Evolutionary conservation across 495 filamentous ascomycete genomes (phyloP), one percentile per base, ranked within the genome.

Genomic region (Wilcoxina mikolae): DNA sequence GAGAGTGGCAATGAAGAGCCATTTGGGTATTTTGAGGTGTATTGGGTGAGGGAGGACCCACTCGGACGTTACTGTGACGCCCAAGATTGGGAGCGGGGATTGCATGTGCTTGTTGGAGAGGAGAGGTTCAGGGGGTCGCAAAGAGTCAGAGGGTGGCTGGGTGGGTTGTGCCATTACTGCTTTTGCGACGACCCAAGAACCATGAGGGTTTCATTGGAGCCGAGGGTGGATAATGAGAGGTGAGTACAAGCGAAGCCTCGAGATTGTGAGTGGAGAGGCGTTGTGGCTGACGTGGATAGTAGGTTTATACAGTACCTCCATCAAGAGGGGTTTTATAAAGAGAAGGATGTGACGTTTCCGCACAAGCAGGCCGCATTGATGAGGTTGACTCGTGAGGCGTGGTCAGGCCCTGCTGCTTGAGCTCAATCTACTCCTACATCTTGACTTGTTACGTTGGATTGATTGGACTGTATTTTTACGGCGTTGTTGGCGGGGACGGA

Each of bases 21-120:
- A 0, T 98, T 96, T 68, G 91, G 91, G 0, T 98, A 93, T 61
- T 94, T 98, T 64, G 93, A 98, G 71, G 77, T 98, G 35, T 98
- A 98, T 70, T 98, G 93, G 93, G 89, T 91, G 1, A 94, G 94
- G 60, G 91, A 98, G 66, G 93, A 96, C 64, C 68, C 69, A 1
- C 65, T 98, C 22, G 87, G 85, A 0, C 69, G 69, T 29, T 60
- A 63, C 33, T 60, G 47, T 2, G 70, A 70, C 3, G 78, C 80
- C 1, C 77, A 77, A 23, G 81, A 93, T 60, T 95, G 85, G 67
- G 93, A 95, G 64, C 74, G 91, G 10, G 91, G 93, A 0, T 70
- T 94, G 33, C 93, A 96, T 66, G 78, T 87, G 18, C 70, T 98
- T 24, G 78, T 98, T 18, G 91, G 91, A 4, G 93, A 98, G 69